Percentiles rank a stretch among this genome's conserved stretches.
phyloP scores from a whole-genome alignment of 768 basidiomycete genomes.

The Suillus bovinus region DNA sequence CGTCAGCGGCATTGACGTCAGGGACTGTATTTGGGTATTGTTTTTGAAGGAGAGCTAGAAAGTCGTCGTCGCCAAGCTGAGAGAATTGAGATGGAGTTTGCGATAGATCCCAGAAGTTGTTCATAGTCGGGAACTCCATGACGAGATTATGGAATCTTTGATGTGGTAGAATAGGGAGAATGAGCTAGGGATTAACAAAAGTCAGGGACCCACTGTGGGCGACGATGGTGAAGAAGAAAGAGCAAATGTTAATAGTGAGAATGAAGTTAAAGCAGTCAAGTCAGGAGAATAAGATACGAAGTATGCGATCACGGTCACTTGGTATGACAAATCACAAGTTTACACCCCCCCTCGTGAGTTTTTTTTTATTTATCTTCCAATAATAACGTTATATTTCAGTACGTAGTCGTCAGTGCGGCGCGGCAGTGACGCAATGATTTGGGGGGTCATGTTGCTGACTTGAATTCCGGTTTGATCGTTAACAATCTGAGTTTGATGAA shows the following conservation, averaged over 20 bases:
- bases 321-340: conserved; percentile 8
- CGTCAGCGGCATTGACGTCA: conserved; percentile 24
- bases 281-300: conserved; percentile 8
- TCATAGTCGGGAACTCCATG: conserved; percentile 40
- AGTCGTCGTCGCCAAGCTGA: conserved; percentile 72
- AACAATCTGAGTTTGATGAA: conserved; percentile 10
- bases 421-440: not conserved
- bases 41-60: conserved; percentile 74
- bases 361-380: conserved; percentile 7
- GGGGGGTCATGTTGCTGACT: conserved; percentile 7
- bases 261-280: conserved; percentile 3
- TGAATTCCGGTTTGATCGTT: conserved; percentile 9
- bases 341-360: not conserved
- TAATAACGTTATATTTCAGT: not conserved
- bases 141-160: conserved; percentile 13
- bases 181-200: not conserved
- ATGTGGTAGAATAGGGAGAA: not conserved
- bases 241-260: not conserved
- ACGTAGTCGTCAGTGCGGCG: conserved; percentile 4
- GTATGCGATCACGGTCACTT: not conserved
- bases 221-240: not conserved
- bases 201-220: not conserved
- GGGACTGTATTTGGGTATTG: conserved; percentile 53
- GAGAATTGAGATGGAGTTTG: conserved; percentile 55
- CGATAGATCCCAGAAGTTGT: conserved; percentile 69